Evolutionary conservation across 139 green algal genomes (phyloP), one percentile per base, ranked within the genome.

Genomic region (Chlamydomonas sp.): DNA sequence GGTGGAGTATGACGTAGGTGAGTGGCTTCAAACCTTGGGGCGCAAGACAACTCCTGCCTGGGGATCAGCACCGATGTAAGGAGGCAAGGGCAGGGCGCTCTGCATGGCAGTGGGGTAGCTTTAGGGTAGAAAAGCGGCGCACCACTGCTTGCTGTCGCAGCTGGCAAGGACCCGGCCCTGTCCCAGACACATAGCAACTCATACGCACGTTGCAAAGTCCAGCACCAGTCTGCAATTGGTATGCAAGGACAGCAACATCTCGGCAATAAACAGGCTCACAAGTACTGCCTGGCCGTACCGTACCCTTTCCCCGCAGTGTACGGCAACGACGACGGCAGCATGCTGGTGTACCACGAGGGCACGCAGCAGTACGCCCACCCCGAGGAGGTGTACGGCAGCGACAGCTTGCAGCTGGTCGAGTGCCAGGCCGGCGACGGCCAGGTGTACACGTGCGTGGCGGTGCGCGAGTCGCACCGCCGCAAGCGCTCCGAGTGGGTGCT

Each of bases 1-100:
- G 7, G 57, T 78, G n/a, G 80, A 85, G 80, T 77, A 85, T 14
- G 80, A 85, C 15, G 58, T 68, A 1, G 8, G 64, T 69, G 64
- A 69, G 64, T 69, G 9, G 64, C 9, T 12, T 69, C 9, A 12
- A 12, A 69, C 10, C 31, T 49, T 49, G 31, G 31, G 31, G 31
- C 31, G 31, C 31, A 49, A 49, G 31, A 49, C 31, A 49, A 49
- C 31, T 49, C 31, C 31, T 49, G 31, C 31, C 31, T 49, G 31
- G 31, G 31, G 31, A 49, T 49, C 31, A 49, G 31, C 31, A 49
- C 31, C 31, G 31, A 49, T 49, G 31, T 49, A 49, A 49, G 31
- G 31, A 49, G 31, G 31, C 31, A 49, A 49, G 31, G 31, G 31
- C 31, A 49, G 31, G 31, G 31, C 31, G 31, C 31, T 49, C 31